These are phyloP conservation scores for Apiospora aurea DNA, from an alignment of 2,329 filamentous ascomycete genomes.

Conservation along the genomic window DNA sequence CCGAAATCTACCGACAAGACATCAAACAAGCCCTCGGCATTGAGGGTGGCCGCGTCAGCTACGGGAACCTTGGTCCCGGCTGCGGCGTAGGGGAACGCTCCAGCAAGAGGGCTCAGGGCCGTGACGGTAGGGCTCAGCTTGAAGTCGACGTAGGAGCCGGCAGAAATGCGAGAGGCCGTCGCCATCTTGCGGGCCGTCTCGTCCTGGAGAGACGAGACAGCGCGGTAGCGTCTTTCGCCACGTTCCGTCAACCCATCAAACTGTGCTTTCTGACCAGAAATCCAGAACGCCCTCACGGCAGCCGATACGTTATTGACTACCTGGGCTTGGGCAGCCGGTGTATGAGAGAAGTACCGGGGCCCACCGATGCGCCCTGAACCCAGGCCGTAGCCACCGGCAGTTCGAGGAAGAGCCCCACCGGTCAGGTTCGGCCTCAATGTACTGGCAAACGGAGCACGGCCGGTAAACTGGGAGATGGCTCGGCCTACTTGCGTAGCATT, in stretches of 20 bases:
- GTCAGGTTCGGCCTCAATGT: constrained; percentile 92
- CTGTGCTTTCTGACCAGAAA: constrained; percentile 87
- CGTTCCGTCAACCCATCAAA: constrained; percentile 79
- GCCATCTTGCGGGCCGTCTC: constrained; percentile 74
- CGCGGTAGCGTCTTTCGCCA: constrained; percentile 81
- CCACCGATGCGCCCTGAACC: constrained; percentile 75
- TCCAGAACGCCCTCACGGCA: constrained; percentile 88
- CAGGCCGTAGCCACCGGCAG: constrained; percentile 86
- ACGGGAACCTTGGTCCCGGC: constrained; percentile 50
- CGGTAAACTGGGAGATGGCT: constrained; percentile 67
- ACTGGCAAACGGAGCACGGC: constrained; percentile 84
- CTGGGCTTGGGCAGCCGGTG: constrained; percentile 83
- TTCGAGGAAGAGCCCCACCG: constrained; percentile 82
- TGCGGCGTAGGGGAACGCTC: constrained; percentile 56
- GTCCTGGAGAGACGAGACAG: constrained; percentile 77
- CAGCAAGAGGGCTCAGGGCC: constrained; percentile 76
- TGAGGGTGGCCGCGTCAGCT: constrained; percentile 67
- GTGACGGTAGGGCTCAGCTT: constrained; percentile 88
- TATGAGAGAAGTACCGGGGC: constrained; percentile 88
- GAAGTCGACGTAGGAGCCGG: constrained; percentile 90
- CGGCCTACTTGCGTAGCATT: constrained; percentile 57
- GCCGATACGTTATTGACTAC: constrained; percentile 95
- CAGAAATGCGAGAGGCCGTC: constrained; percentile 58
- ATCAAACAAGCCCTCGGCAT: constrained; percentile 84
- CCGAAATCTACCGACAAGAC: constrained; percentile 88